Conservation (phyloP, 2,329 filamentous ascomycete genomes). For the Cadophora malorum region DNA sequence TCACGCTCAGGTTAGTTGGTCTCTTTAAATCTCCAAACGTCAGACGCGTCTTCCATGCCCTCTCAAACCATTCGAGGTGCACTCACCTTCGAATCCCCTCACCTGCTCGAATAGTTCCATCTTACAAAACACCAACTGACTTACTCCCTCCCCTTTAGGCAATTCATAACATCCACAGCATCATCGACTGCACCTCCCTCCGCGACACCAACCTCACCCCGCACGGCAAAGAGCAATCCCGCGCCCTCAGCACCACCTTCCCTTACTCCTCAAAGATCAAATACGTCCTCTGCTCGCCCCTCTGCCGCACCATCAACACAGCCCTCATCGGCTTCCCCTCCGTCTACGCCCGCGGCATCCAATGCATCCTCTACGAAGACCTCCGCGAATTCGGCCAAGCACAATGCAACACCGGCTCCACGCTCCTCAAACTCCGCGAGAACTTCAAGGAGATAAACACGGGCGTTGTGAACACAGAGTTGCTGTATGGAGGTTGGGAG, state of each 20-base stretch:
- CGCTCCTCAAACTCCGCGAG: neutral
- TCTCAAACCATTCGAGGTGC: neutral
- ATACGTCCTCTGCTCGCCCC: conserved; percentile 23
- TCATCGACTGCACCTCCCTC: neutral
- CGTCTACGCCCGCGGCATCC: neutral
- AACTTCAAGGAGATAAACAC: neutral
- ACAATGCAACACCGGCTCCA: conserved; percentile 6
- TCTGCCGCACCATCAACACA: conserved; percentile 21
- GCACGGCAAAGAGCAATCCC: conserved; percentile 11
- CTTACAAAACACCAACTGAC: neutral
- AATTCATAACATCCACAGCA: conserved; percentile 13
- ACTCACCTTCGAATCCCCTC: neutral
- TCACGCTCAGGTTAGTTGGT: conserved; percentile 22
- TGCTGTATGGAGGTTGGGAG: conserved; percentile 20
- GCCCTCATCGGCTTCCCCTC: conserved; percentile 9
- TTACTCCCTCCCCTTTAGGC: conserved; percentile 4
- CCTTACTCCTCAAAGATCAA: conserved; percentile 49
- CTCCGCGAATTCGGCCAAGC: conserved; percentile 10
- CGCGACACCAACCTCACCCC: conserved; percentile 18
- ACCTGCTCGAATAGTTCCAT: neutral
- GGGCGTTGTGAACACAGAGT: neutral
- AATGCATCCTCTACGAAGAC: conserved; percentile 15
- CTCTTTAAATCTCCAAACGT: neutral
- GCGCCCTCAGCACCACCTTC: neutral
- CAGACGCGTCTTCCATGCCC: neutral